Evolutionary conservation across 2,329 filamentous ascomycete species (phyloP), one percentile per base, ranked within the genome.

Genomic region (Aspergillus pseudoterreus): DNA sequence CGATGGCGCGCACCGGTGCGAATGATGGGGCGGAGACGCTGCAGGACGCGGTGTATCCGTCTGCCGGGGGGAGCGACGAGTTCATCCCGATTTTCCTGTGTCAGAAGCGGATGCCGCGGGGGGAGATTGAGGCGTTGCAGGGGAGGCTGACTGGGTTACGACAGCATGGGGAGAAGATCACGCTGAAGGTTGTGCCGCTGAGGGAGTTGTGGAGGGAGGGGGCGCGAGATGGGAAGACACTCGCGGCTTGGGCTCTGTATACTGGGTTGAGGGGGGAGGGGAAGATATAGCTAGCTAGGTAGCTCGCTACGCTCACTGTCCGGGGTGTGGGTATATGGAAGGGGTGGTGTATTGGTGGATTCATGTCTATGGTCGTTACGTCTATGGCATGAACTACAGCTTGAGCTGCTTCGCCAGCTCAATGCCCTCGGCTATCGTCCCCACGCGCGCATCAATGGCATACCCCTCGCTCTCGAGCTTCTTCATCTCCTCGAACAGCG

Each of bases 371-470:
- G 14, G 30, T 17, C 35, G 22, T 36, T 47, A 41, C 21, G 35
- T 47, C 45, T 47, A 47, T 39, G 30, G 24, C 27, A 22, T 30
- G 27, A 43, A 17, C 47, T 49, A 47, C n/a, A 68, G 52, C 44
- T 57, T 63, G 57, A 63, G 66, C 56, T 68, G 71, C 73, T 83
- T 87, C 17, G 86, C 86, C 56, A 90, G 72, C 64, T 92, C 84
- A 53, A 92, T 84, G 0, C 88, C 88, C 68, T 92, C 88, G 0
- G 88, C 89, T 43, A 92, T 71, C 4, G 87, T 89, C 1, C 86
- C 88, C 2, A 92, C 85, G 36, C 88, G 78, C 5, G 88, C 88
- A 69, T 94, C 89, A 58, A 94, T 88, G 1, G 86, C 88, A 68
- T 82, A 91, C 0, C 89, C 89, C 57, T 90, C 75, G 2, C 74